These are phyloP conservation scores for Haberlea rhodopensis DNA, from an alignment of 257 asterid species.

Conservation along the genomic window DNA sequence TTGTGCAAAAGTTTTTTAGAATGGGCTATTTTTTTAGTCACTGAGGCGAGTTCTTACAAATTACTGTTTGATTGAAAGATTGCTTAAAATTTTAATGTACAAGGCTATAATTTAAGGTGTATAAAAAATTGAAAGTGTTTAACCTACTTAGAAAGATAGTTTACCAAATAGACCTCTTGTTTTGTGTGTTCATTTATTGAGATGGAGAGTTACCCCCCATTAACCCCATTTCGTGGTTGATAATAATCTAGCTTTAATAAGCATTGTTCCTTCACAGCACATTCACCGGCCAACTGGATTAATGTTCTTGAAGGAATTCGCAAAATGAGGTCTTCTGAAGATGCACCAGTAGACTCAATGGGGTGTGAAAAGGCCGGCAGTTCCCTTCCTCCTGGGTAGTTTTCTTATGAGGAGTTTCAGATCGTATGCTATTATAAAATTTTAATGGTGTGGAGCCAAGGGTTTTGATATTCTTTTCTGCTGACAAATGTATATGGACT, in stretches of 20 bases:
- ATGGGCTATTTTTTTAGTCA: too few relatives aligned
- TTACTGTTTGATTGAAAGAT: not conserved
- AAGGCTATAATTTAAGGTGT: not conserved
- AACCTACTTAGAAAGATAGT: not conserved
- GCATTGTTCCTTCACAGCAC: conserved; percentile 30
- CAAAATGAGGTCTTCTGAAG: conserved; percentile 82
- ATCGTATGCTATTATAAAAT: not conserved
- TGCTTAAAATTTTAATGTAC: not conserved
- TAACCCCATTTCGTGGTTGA: too few relatives aligned
- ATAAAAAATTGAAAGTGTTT: not conserved
- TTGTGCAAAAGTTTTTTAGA: not conserved
- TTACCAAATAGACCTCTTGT: not conserved
- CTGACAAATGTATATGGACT: not conserved
- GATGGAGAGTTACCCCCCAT: not conserved
- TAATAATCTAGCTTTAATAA: not conserved
- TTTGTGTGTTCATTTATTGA: not conserved
- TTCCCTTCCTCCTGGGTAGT: conserved; percentile 85
- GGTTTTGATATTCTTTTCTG: not conserved
- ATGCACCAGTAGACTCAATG: conserved; percentile 98
- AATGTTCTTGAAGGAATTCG: conserved; percentile 76
- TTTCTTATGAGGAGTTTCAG: conserved; percentile 14
- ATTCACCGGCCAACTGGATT: conserved; percentile 72
- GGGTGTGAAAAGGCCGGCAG: conserved; percentile 97
- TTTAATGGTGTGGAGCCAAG: not conserved
- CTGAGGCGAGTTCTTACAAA: not conserved